These are phyloP conservation scores for Stevia rebaudiana DNA, from an alignment of 140 eudicot species.

Conservation along the genomic window DNA sequence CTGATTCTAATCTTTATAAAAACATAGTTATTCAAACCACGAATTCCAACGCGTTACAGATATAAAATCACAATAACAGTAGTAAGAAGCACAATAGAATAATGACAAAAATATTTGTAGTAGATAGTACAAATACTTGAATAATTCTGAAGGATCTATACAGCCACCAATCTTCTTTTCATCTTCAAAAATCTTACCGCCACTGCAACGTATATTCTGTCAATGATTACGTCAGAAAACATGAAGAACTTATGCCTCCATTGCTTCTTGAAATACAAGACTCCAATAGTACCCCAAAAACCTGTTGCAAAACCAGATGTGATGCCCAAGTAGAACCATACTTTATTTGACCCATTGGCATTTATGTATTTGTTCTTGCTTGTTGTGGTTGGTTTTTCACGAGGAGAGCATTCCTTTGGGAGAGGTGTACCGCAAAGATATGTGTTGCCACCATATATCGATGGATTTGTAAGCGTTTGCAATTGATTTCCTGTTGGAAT, in stretches of 20 bases:
- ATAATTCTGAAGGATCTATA: too few species aligned
- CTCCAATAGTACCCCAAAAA: conserved; percentile 11
- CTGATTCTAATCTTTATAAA: too few species aligned
- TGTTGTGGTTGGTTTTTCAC: neutral
- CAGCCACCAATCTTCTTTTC: neutral
- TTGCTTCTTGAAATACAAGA: conserved; percentile 4
- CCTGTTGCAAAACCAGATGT: conserved; percentile 19
- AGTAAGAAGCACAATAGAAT: too few species aligned
- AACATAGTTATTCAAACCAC: too few species aligned
- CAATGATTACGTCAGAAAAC: neutral
- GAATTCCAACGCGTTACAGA: too few species aligned
- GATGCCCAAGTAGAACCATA: conserved; percentile 3
- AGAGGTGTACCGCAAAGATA: neutral
- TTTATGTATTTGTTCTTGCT: neutral
- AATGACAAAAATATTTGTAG: too few species aligned
- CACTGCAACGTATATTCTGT: neutral
- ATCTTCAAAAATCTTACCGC: neutral
- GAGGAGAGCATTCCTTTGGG: neutral
- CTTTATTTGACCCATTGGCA: neutral
- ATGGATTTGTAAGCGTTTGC: conserved; percentile 8
- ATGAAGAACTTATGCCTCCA: conserved; percentile 11
- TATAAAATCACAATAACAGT: too few species aligned
- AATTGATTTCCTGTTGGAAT: conserved; percentile 35
- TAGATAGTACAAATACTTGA: neutral
- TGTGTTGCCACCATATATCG: neutral